Evolutionary conservation across 2,329 filamentous ascomycete species (phyloP).

Genomic region (Aspergillus novoparasiticus): DNA sequence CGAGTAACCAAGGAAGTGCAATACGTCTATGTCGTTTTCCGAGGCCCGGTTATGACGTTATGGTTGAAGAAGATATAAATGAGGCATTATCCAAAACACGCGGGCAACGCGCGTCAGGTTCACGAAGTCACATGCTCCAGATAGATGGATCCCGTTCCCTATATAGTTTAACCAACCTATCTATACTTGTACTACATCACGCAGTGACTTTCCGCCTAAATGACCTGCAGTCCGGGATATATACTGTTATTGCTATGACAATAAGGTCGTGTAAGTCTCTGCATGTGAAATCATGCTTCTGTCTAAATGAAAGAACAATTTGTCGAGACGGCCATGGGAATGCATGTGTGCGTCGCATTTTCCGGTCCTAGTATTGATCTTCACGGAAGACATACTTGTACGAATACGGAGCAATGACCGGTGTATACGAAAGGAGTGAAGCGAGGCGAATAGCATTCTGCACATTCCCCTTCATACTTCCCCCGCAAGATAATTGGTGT

Average conservation of each 20-base stretch:
- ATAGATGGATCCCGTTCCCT: neutral
- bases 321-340: neutral
- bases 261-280: neutral
- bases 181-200: too few relatives aligned
- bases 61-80: neutral
- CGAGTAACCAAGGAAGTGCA: neutral
- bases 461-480: neutral
- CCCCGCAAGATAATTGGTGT: neutral
- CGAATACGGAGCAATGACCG: neutral
- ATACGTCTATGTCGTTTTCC: neutral
- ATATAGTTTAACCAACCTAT: too few relatives aligned
- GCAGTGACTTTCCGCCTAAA: neutral
- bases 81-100: conserved; percentile 21
- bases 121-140: conserved; percentile 44
- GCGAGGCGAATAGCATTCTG: neutral
- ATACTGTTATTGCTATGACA: neutral
- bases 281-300: neutral
- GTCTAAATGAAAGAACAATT: neutral
- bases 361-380: neutral
- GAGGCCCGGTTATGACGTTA: neutral
- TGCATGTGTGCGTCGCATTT: neutral
- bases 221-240: neutral
- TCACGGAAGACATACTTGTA: neutral
- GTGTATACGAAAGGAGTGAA: neutral
- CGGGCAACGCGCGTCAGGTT: conserved; percentile 26